Base-by-base conservation (phyloP, 768 basidiomycete genomes). In the Rhodotorula taiwanensis region DNA sequence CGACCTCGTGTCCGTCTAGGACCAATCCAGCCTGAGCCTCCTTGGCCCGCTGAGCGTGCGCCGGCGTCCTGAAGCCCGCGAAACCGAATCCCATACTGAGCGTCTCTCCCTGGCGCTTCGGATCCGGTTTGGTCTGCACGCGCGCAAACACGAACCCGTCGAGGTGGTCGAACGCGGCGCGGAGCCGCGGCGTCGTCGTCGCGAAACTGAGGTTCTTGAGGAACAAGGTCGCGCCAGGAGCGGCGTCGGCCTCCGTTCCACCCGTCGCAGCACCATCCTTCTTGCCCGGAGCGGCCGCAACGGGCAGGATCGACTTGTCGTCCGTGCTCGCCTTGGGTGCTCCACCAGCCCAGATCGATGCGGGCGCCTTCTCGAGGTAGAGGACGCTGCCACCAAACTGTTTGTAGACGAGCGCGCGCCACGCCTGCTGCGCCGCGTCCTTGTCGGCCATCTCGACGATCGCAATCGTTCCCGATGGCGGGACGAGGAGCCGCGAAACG, bases 81-180 rank as follows among this genome's bases (percentile, higher is more conserved):
- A 99, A 99, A 0, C 94, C 95, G 74, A 93, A 97, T 0, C 94
- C 94, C 89, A 93, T 94, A 74, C 88, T 91, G 53, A 95, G 77
- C 52, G 83, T 79, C 15, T 80, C 80, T 1, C 79, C 79, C 4
- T 83, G 81, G 14, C 82, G 80, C 72, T 88, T 88, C 0, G 89
- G 86, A 75, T 94, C 88, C 0, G 86, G 83, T 75, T 95, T 97
- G 41, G 84, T 93, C 75, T 97, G 90, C 10, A 97, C 82, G 4
- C 62, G 85, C 27, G 91, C 88, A 73, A 93, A 97, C 1, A 82
- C 79, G 75, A 90, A 95, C 13, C 82, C 84, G 4, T 88, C 85
- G 0, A 98, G 79, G 63, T 84, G 80, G 36, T 83, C 80, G 73
- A 94, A 88, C 39, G 87, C 80, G 50, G 83, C 79, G 7, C 77